Base-by-base conservation (phyloP, 1,284 basidiomycete species). In the Amylostereum areolatum region DNA sequence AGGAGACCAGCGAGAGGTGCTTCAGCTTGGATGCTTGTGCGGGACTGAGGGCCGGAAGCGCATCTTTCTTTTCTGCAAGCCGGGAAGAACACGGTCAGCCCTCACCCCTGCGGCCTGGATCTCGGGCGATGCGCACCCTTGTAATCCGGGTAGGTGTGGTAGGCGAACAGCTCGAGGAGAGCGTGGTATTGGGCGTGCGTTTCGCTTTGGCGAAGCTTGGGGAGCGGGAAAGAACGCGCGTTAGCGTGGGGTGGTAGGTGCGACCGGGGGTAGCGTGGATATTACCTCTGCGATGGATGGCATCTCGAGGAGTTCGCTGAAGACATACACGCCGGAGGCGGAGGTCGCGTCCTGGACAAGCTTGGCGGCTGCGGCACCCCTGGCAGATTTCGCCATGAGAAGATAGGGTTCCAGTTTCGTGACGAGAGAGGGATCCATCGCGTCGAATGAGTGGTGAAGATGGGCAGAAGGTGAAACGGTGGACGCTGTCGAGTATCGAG, bases 331-430 rank as follows among this genome's bases (percentile, higher is more conserved):
- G 12, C 93, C 94, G 6, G 85, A 83, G 0, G 95, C 89, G 35
- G 89, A 78, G 32, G 89, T 93, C 48, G 85, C 94, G 63, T 97
- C 88, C 58, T 84, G 75, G 25, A 95, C 71, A 50, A 97, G 78
- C 62, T 94, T 93, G 7, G 91, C 93, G 0, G 93, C 92, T 0
- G 88, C 92, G 0, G 92, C 91, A 2, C 95, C 95, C 60, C 90
- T 93, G 2, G 89, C 83, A 0, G 88, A 88, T 62, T 94, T 93
- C 3, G 87, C 89, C 68, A 97, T 88, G 50, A 97, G 77, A 31
- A 97, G 65, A 64, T 89, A 95, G 0, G 92, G 90, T 68, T 97
- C 92, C 5, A 95, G 73, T 57, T 83, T 88, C 10, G 78, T 70
- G 4, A 76, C 64, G 50, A 79, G 34, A 45, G 41, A 25, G 6